These are phyloP conservation scores for Lachnellula arida DNA, from an alignment of 2,329 filamentous ascomycete species.

Conservation along the genomic window DNA sequence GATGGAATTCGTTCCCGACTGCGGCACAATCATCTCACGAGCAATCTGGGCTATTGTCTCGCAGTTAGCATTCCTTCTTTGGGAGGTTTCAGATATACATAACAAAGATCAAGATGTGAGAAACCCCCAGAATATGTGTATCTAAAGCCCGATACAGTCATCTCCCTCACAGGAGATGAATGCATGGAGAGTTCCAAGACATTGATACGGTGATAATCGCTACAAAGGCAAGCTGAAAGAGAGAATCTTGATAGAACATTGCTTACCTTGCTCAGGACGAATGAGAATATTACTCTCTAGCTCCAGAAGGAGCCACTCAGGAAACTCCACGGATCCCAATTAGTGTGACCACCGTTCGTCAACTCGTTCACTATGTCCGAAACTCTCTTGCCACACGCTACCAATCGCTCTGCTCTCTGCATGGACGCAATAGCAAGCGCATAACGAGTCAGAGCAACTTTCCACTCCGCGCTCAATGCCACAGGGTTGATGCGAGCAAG, in stretches of 20 bases:
- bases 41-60: slow-evolving; percentile 42
- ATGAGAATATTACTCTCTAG: slow-evolving; percentile 59
- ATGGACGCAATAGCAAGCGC: slow-evolving; percentile 14
- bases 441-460: slow-evolving; percentile 11
- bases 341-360: slow-evolving; percentile 47
- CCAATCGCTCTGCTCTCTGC: slow-evolving; percentile 34
- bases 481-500: slow-evolving; percentile 4
- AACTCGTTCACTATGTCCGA: slow-evolving; percentile 40
- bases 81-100: neutral
- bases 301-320: slow-evolving; percentile 61
- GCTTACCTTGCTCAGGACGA: slow-evolving; percentile 38
- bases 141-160: neutral
- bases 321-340: slow-evolving; percentile 49
- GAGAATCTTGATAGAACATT: neutral
- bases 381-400: slow-evolving; percentile 22
- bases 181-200: too few species aligned
- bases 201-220: too few species aligned
- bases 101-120: neutral
- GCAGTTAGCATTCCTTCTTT: neutral
- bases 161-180: neutral
- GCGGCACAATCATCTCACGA: slow-evolving; percentile 45
- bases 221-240: neutral
- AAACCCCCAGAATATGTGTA: neutral
- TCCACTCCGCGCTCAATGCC: slow-evolving; percentile 11
- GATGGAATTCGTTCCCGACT: slow-evolving; percentile 41